Evolutionary conservation across 352 stramenopile genomes (phyloP).

Genomic region (Paralagenidium karlingii): DNA sequence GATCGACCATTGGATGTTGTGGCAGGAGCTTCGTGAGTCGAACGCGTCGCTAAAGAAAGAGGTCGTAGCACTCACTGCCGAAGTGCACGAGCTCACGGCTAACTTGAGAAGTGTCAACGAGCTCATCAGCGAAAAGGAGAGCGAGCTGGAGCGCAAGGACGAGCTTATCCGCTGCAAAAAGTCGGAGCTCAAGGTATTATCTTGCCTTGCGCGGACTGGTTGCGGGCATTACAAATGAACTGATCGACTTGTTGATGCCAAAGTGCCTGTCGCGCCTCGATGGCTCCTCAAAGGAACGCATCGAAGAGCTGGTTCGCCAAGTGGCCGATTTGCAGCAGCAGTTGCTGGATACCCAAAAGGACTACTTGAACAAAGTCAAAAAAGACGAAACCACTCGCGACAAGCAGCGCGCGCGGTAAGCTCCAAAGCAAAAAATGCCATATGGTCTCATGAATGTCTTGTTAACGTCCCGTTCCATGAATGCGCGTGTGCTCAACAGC

Average conservation of each 20-base stretch:
- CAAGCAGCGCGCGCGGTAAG: constrained; percentile 42
- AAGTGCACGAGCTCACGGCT: constrained; percentile 31
- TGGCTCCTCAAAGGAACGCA: constrained; percentile 61
- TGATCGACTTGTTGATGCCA: neutral
- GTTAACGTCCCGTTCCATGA: too few relatives aligned
- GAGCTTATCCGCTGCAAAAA: constrained; percentile 60
- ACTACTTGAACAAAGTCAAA: constrained; percentile 72
- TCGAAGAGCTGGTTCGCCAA: constrained; percentile 63
- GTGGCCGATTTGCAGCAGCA: constrained; percentile 55
- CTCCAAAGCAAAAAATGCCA: too few relatives aligned
- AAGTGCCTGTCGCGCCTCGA: constrained; percentile 55
- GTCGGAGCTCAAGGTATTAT: constrained; percentile 45
- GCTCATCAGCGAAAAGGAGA: constrained; percentile 39
- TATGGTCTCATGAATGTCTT: neutral
- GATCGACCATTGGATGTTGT: neutral
- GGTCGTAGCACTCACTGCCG: constrained; percentile 25
- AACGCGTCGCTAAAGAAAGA: constrained; percentile 57
- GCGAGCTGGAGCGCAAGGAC: constrained; percentile 43
- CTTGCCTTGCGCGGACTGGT: too few relatives aligned
- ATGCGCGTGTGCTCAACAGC: too few relatives aligned
- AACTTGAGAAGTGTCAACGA: constrained; percentile 33
- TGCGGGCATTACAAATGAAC: too few relatives aligned
- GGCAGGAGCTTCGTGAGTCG: constrained; percentile 40
- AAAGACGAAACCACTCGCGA: constrained; percentile 51
- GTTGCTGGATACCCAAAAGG: constrained; percentile 64